Evolutionary conservation across 2,329 filamentous ascomycete species (phyloP).

Genomic region (Nemania sp.): DNA sequence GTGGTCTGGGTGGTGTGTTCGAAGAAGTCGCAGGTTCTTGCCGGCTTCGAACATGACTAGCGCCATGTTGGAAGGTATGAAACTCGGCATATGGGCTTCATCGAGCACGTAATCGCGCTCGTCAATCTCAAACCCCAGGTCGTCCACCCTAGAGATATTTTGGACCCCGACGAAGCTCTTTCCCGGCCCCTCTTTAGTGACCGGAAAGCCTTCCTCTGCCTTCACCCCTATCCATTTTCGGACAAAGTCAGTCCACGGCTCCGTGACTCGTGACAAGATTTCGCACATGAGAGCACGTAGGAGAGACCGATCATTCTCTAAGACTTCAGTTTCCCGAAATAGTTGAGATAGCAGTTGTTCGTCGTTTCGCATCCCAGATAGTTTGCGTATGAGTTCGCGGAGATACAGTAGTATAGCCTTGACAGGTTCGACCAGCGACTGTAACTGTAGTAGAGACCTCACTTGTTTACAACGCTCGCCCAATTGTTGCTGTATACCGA

Average conservation of each 20-base stretch:
- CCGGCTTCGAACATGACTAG: slow-evolving; percentile 79
- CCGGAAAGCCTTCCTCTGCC: slow-evolving; percentile 58
- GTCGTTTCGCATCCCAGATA: slow-evolving; percentile 54
- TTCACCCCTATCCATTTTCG: slow-evolving; percentile 77
- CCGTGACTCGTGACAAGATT: slow-evolving; percentile 64
- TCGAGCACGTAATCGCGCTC: slow-evolving; percentile 68
- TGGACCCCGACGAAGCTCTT: slow-evolving; percentile 67
- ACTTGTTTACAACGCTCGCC: slow-evolving; percentile 48
- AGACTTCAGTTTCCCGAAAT: slow-evolving; percentile 64
- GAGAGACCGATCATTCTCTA: slow-evolving; percentile 66
- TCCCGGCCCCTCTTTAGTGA: slow-evolving; percentile 54
- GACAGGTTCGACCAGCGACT: slow-evolving; percentile 53
- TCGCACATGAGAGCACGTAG: slow-evolving; percentile 69
- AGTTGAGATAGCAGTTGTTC: slow-evolving; percentile 65
- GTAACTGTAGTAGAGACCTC: slow-evolving; percentile 58
- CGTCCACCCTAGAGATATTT: slow-evolving; percentile 58
- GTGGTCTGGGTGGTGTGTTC: slow-evolving; percentile 71
- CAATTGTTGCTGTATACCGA: slow-evolving; percentile 55
- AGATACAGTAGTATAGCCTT: slow-evolving; percentile 57
- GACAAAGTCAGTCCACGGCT: slow-evolving; percentile 69
- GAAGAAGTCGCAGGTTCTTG: slow-evolving; percentile 73
- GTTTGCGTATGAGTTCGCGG: slow-evolving; percentile 53
- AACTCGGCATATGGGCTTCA: slow-evolving; percentile 68
- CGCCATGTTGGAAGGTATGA: slow-evolving; percentile 72
- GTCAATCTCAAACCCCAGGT: slow-evolving; percentile 60